Percentiles rank a stretch among this genome's conserved stretches.
Conservation (phyloP, 2,329 filamentous ascomycete genomes). For the Clonostachys solani region DNA sequence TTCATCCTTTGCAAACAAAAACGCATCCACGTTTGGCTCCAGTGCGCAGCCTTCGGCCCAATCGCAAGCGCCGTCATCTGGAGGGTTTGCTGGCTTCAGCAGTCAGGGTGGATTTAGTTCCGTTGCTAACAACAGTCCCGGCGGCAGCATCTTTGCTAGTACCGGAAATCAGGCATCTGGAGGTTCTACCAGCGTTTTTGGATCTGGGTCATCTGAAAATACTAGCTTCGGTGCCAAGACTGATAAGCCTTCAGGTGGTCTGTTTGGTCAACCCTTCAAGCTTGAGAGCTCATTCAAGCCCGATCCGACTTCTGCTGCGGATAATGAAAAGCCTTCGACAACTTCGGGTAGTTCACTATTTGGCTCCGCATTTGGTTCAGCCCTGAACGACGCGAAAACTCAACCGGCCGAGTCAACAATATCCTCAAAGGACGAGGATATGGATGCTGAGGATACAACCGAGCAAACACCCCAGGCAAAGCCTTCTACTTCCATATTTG, state of each 20-base stretch:
- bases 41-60: neutral
- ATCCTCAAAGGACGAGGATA: slow-evolving; percentile 43
- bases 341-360: slow-evolving; percentile 47
- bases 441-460: slow-evolving; percentile 33
- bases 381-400: slow-evolving; percentile 39
- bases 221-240: slow-evolving; percentile 12
- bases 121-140: slow-evolving; percentile 18
- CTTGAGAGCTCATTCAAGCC: slow-evolving; percentile 64
- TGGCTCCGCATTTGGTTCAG: slow-evolving; percentile 55
- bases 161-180: slow-evolving; percentile 4
- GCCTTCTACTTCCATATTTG: slow-evolving; percentile 21
- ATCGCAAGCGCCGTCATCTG: slow-evolving; percentile 19
- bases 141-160: slow-evolving; percentile 27
- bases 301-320: slow-evolving; percentile 57
- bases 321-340: slow-evolving; percentile 44
- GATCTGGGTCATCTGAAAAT: slow-evolving; percentile 10
- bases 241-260: slow-evolving; percentile 19
- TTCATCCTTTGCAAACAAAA: slow-evolving; percentile 30
- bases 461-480: slow-evolving; percentile 30
- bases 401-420: too few relatives aligned
- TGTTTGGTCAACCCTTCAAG: slow-evolving; percentile 56
- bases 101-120: slow-evolving; percentile 51
- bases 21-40: slow-evolving; percentile 1
- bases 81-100: slow-evolving; percentile 52
- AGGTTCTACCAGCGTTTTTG: slow-evolving; percentile 27